These are phyloP conservation scores for Fraxinus pennsylvanica DNA, from an alignment of 257 asterid genomes.

Conservation along the genomic window DNA sequence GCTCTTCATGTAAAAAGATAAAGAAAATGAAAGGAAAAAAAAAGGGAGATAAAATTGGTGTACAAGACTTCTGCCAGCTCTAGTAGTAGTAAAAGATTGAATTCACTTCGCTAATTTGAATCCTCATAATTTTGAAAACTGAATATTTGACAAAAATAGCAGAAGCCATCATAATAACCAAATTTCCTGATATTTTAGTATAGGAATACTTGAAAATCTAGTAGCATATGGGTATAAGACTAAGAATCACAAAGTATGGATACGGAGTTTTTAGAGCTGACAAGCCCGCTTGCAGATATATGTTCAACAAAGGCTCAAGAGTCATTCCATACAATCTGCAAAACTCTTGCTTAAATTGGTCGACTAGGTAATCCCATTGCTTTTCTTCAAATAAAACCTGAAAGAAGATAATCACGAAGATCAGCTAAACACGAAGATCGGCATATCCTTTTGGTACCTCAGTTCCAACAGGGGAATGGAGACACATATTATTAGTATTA, in stretches of 20 bases:
- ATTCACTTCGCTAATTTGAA: background rate
- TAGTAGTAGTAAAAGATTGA: background rate
- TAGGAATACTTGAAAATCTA: background rate
- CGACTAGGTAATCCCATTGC: slow-evolving; percentile 90
- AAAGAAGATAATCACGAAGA: slow-evolving; percentile 20
- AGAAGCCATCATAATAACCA: no score
- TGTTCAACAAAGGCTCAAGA: slow-evolving; percentile 83
- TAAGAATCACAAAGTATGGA: slow-evolving; percentile 43
- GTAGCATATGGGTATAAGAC: background rate
- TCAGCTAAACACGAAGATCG: slow-evolving; percentile 2
- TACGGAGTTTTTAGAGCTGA: slow-evolving; percentile 99
- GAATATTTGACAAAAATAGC: background rate
- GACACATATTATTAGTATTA: background rate
- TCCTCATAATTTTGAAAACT: no score
- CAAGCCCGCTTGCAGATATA: slow-evolving; percentile 95
- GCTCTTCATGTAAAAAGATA: background rate
- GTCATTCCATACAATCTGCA: slow-evolving; percentile 98
- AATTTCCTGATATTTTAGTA: background rate
- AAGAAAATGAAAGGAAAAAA: background rate
- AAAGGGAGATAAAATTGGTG: background rate
- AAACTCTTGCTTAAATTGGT: slow-evolving; percentile 96
- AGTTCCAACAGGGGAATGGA: background rate
- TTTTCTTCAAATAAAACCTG: slow-evolving; percentile 86
- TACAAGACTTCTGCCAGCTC: background rate
- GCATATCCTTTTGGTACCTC: slow-evolving; percentile 4